These are phyloP conservation scores for Vaccinium darrowii DNA, from an alignment of 148 eudicot genomes.

Conservation along the genomic window DNA sequence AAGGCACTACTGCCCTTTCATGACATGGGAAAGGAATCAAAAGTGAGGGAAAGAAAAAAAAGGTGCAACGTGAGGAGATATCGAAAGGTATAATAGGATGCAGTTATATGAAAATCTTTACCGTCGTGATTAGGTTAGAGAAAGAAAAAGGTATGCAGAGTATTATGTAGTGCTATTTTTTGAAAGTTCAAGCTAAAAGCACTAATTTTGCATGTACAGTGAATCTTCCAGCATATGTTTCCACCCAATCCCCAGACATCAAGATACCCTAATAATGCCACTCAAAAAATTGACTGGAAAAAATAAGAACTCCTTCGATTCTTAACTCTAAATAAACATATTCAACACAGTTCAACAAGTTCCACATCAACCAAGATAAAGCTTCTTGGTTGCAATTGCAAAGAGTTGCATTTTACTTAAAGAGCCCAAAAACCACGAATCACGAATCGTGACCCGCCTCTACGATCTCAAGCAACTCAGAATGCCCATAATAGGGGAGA, in stretches of 20 bases:
- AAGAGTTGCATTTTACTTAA: neutral
- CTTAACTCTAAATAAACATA: neutral
- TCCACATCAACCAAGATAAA: neutral
- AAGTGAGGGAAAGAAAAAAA: neutral
- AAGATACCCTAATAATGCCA: neutral
- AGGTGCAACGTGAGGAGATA: neutral
- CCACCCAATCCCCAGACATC: neutral
- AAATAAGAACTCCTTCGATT: neutral
- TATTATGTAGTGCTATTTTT: neutral
- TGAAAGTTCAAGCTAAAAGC: neutral
- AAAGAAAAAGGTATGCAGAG: neutral
- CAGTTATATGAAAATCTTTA: neutral
- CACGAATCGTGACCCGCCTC: too few species aligned
- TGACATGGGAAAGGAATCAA: neutral
- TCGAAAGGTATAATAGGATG: neutral
- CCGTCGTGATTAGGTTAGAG: neutral
- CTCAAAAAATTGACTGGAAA: neutral
- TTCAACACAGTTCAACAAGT: neutral
- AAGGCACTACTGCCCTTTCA: neutral
- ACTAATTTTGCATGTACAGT: neutral
- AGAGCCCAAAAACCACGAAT: neutral
- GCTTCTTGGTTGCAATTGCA: neutral
- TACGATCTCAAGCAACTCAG: neutral
- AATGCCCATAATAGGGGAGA: neutral
- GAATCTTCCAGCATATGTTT: neutral